Evolutionary conservation across 169 alveolate genomes (phyloP), one percentile per base, ranked within the genome.

Genomic region (Theileria equi): DNA sequence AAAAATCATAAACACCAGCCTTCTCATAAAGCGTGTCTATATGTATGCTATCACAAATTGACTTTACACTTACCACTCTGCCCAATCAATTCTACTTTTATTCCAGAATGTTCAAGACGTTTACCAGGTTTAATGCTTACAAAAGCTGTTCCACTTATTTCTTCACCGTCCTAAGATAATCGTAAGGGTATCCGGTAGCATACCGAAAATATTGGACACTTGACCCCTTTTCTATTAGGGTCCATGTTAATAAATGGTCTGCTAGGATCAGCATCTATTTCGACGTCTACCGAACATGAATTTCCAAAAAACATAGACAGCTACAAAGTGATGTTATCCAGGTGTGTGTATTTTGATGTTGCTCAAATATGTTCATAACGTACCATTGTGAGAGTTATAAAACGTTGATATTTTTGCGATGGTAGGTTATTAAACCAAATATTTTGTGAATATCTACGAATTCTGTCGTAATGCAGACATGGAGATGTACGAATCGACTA

Each of bases 21-120:
- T 87, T 88, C 80, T 97, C 98, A 78, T 88, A 90, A 29, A 91
- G 77, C 79, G 85, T 92, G 76, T 95, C 98, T 79, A 77, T 64
- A 61, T 2, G 74, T 45, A 8, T 66, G 21, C 17, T 26, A 47
- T 16, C 52, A 72, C 31, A 5, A 17, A 17, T 16, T 5, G 0
- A 19, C 36, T 23, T 2, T 49, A 48, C 25, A 88, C 72, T 32
- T 88, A 90, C 96, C 97, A 29, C 96, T 93, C 82, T 93, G 95
- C 11, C 99, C 99, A 32, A 96, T 90, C 31, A 98, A 89, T 76
- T 96, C 99, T 44, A 96, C 96, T 79, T 93, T 94, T 25, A 95
- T 94, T 41, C 99, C 99, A 71, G 93, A 92, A 81, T 98, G 99
- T 48, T 97, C 99, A 57, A 97, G 73, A 59, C 93, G 93, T 66